Conservation (phyloP, 225 moss, liverwort and hornwort species). For the Bryum argenteum region DNA sequence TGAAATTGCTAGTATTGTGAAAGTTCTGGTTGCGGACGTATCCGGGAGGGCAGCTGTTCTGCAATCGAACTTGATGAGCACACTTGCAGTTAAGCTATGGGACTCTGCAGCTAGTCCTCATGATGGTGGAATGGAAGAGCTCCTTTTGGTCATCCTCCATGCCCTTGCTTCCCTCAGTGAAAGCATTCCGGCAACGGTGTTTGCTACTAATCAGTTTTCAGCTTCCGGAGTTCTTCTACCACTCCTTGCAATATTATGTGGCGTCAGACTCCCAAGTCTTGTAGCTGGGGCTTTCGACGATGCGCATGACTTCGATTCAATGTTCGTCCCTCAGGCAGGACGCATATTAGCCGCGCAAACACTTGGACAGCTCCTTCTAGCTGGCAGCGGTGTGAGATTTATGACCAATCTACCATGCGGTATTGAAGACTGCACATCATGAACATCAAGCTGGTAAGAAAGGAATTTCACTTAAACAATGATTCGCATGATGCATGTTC, state of each 20-base stretch:
- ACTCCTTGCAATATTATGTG: conserved; percentile 83
- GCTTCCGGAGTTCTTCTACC: conserved; percentile 79
- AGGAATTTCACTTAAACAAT: neutral
- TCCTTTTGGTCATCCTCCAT: conserved; percentile 75
- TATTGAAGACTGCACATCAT: too few relatives aligned
- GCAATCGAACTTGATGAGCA: conserved; percentile 74
- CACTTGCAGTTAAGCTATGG: conserved; percentile 79
- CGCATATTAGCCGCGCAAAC: conserved; percentile 81
- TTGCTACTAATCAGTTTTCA: conserved; percentile 81
- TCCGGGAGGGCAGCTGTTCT: conserved; percentile 64
- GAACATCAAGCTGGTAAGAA: conserved; percentile 48
- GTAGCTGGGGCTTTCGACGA: conserved; percentile 33
- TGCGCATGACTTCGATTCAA: conserved; percentile 18
- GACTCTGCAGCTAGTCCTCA: conserved; percentile 59
- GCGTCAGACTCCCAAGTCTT: conserved; percentile 64
- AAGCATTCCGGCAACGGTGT: conserved; percentile 78
- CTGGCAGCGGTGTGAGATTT: conserved; percentile 97
- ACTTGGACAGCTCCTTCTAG: conserved; percentile 90
- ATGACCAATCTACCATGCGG: too few relatives aligned
- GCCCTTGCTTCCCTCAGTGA: conserved; percentile 85
- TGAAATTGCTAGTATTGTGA: conserved; percentile 71
- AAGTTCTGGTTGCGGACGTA: conserved; percentile 76
- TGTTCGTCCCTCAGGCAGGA: conserved; percentile 50
- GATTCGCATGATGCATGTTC: neutral
- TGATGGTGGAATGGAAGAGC: conserved; percentile 60